phyloP scores from a whole-genome alignment of 1,284 basidiomycete genomes.

The Rhizoctonia solani region DNA sequence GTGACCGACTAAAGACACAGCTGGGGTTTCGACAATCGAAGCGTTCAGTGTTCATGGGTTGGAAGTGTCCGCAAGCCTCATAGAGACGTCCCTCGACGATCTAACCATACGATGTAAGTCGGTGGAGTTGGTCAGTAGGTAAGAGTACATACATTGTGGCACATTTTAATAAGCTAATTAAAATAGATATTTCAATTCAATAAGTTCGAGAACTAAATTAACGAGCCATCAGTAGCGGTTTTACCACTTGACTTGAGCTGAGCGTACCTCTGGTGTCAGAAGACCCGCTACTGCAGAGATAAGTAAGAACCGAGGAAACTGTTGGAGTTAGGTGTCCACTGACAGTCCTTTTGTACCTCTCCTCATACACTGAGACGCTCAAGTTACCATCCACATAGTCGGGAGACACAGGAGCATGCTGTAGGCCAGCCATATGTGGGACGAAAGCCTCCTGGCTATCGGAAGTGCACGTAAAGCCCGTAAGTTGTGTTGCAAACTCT shows the following conservation, averaged over 20 bases:
- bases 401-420: constrained; percentile 18
- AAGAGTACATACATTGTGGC: constrained; percentile 65
- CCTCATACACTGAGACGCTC: neutral
- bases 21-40: constrained; percentile 66
- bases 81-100: constrained; percentile 78
- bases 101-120: constrained; percentile 47
- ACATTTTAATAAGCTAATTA: constrained; percentile 56
- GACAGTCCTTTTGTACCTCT: constrained; percentile 13
- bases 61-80: constrained; percentile 72
- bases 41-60: constrained; percentile 68
- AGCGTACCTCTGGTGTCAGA: constrained; percentile 52
- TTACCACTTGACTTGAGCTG: constrained; percentile 40
- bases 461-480: constrained; percentile 25
- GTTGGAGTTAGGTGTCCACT: constrained; percentile 3
- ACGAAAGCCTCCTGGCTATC: constrained; percentile 19
- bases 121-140: constrained; percentile 37
- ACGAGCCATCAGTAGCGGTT: constrained; percentile 36
- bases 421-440: constrained; percentile 29
- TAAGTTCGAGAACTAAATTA: constrained; percentile 5
- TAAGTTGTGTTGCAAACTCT: constrained; percentile 32
- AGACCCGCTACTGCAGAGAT: constrained; percentile 41
- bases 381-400: neutral
- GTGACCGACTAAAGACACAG: constrained; percentile 73
- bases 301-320: constrained; percentile 42
- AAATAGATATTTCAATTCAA: constrained; percentile 7